Conservation (phyloP, 352 stramenopile genomes). For the Globisporangium nodosum region DNA sequence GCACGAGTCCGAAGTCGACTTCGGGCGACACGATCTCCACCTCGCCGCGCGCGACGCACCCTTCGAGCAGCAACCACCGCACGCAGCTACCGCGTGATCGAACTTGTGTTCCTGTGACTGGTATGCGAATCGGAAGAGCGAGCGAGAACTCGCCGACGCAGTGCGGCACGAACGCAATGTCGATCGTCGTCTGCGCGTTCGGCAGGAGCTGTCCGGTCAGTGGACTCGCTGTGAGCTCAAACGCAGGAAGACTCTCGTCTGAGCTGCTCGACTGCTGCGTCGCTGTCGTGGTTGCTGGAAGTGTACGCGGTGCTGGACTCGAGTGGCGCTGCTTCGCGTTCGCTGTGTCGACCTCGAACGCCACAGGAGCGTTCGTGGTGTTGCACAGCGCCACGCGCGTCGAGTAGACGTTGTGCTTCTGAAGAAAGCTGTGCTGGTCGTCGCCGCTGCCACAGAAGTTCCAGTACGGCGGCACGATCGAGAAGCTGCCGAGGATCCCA, state of each 20-base stretch:
- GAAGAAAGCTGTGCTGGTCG: not conserved
- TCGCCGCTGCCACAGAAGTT: slow-evolving; percentile 3
- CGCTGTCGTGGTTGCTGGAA: not conserved
- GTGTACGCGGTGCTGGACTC: not conserved
- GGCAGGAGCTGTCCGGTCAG: slow-evolving; percentile 19
- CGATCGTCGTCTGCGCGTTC: slow-evolving; percentile 10
- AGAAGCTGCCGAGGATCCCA: slow-evolving; percentile 10
- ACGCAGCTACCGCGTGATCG: slow-evolving; percentile 14
- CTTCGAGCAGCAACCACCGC: slow-evolving; percentile 53
- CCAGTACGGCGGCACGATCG: slow-evolving; percentile 10
- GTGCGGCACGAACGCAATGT: slow-evolving; percentile 36
- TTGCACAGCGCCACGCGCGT: slow-evolving; percentile 20
- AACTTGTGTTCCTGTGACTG: not conserved
- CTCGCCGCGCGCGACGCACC: slow-evolving; percentile 25
- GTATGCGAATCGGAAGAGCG: slow-evolving; percentile 33
- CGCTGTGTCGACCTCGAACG: slow-evolving; percentile 14
- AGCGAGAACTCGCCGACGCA: slow-evolving; percentile 41
- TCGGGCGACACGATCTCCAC: slow-evolving; percentile 45
- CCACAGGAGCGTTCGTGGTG: slow-evolving; percentile 22
- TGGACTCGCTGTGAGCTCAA: slow-evolving; percentile 22
- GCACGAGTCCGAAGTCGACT: slow-evolving; percentile 72
- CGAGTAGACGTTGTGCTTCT: slow-evolving; percentile 8
- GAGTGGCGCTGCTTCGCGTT: slow-evolving; percentile 5
- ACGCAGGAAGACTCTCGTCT: slow-evolving; percentile 10
- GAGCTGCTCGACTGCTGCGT: not conserved